Conservation (phyloP, 768 basidiomycete species). For the Russula abietina region DNA sequence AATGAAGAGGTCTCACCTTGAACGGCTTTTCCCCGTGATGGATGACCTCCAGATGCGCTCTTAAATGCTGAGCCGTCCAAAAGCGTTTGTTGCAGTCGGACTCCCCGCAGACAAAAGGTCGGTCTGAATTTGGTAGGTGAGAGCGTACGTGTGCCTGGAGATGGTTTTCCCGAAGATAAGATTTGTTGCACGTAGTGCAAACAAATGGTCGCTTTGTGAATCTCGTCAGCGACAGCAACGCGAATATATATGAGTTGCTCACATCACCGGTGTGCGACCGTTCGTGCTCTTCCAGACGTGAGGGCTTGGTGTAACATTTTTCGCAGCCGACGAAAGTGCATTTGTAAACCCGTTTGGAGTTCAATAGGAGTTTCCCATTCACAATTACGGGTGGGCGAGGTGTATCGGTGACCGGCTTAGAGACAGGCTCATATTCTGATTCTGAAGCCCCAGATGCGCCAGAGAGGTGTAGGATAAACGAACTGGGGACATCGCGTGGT, state of each 20-base stretch:
- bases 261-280: conserved; percentile 90
- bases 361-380: conserved; percentile 18
- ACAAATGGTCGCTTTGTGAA: conserved; percentile 66
- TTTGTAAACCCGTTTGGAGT: conserved; percentile 49
- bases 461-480: conserved; percentile 19
- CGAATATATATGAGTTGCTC: too few species aligned
- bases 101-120: conserved; percentile 60
- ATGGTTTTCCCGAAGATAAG: conserved; percentile 82
- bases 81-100: conserved; percentile 75
- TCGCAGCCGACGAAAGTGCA: conserved; percentile 65
- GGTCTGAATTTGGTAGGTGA: conserved; percentile 63
- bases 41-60: conserved; percentile 53
- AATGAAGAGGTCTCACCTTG: conserved; percentile 43
- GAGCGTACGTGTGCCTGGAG: conserved; percentile 76
- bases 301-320: conserved; percentile 83
- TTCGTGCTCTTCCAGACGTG: conserved; percentile 78
- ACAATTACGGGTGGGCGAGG: conserved; percentile 12
- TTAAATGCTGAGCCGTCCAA: conserved; percentile 88
- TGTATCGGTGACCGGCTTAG: conserved; percentile 1
- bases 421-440: conserved; percentile 18
- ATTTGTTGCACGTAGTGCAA: conserved; percentile 72
- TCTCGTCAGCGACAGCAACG: neutral
- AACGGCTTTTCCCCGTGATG: conserved; percentile 74
- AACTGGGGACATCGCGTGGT: conserved; percentile 5
- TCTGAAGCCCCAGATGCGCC: conserved; percentile 20